Conservation (phyloP, 345 rosid species). For the Hypericum androsaemum region DNA sequence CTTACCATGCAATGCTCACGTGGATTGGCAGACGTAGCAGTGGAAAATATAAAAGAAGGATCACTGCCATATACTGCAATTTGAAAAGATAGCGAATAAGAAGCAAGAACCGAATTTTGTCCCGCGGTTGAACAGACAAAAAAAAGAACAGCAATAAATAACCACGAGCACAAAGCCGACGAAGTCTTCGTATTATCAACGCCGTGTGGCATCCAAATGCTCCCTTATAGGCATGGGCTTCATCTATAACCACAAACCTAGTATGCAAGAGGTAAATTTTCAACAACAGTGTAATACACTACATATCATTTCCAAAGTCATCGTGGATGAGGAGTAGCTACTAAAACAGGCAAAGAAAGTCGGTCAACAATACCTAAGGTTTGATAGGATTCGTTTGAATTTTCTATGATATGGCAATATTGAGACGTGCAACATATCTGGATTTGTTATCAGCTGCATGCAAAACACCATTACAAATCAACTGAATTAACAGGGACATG, state of each 20-base stretch:
- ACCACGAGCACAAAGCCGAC: slow-evolving; percentile 84
- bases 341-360: not conserved
- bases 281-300: not conserved
- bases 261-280: not conserved
- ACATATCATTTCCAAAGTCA: not conserved
- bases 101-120: no score
- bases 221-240: slow-evolving; percentile 92
- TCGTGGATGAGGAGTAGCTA: not conserved
- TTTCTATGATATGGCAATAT: slow-evolving; percentile 70
- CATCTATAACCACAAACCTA: slow-evolving; percentile 87
- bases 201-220: slow-evolving; percentile 97
- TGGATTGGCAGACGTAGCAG: slow-evolving; percentile 97
- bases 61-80: slow-evolving; percentile 65
- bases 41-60: slow-evolving; percentile 77
- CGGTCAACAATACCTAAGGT: slow-evolving; percentile 49
- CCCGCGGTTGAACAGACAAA: not conserved
- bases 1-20: slow-evolving; percentile 89
- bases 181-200: slow-evolving; percentile 84
- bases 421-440: slow-evolving; percentile 89
- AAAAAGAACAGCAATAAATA: slow-evolving; percentile 10
- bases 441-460: slow-evolving; percentile 88
- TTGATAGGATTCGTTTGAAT: slow-evolving; percentile 67
- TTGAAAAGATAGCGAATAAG: slow-evolving; percentile 1
- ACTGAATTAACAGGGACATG: slow-evolving; percentile 11
- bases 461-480: slow-evolving; percentile 15